These are phyloP conservation scores for Dorcoceras hygrometricum DNA, from an alignment of 257 asterid genomes.

Conservation along the genomic window DNA sequence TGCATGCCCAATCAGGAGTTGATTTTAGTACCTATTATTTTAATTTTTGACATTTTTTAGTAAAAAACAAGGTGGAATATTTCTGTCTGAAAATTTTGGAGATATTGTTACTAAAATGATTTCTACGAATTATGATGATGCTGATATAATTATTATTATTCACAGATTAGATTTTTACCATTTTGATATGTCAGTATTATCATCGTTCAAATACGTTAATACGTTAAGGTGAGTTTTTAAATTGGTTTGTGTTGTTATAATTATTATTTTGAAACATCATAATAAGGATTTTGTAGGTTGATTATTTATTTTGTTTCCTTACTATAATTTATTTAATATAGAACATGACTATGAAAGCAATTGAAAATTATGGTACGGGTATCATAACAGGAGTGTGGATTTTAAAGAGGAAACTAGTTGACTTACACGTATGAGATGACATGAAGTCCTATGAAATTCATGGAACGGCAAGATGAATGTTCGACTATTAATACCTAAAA, in stretches of 20 bases:
- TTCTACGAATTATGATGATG: background rate
- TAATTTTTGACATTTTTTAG: too few species aligned
- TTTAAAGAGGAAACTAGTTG: background rate
- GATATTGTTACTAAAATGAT: too few species aligned
- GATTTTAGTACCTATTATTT: background rate
- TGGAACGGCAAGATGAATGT: background rate
- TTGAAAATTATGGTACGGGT: too few species aligned
- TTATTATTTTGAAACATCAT: too few species aligned
- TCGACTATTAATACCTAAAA: background rate
- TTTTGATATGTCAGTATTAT: too few species aligned
- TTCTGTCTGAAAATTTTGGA: background rate
- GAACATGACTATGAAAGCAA: too few species aligned
- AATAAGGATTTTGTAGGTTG: too few species aligned
- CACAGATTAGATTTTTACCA: background rate
- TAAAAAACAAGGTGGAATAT: too few species aligned
- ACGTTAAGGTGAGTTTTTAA: background rate
- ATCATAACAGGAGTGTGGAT: background rate
- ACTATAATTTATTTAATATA: too few species aligned
- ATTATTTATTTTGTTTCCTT: too few species aligned
- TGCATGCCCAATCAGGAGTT: background rate
- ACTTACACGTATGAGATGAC: background rate
- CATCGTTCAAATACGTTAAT: too few species aligned
- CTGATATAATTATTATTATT: too few species aligned
- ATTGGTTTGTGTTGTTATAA: background rate
- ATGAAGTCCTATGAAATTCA: background rate